phyloP scores from a whole-genome alignment of 306 rosid genomes.

The Ammopiptanthus mongolicus region DNA sequence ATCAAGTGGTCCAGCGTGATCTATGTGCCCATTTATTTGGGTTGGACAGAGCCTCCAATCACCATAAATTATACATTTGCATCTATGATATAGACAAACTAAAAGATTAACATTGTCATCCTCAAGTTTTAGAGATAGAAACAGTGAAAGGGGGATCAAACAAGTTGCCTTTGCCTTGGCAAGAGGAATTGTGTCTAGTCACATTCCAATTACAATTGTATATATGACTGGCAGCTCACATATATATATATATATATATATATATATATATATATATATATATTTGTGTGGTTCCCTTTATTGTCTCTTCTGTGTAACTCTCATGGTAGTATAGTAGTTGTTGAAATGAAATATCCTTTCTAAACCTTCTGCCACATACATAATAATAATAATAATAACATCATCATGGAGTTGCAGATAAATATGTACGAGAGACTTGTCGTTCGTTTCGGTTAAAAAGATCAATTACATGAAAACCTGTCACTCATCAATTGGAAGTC shows the following conservation, averaged over 20 bases:
- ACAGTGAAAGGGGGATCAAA: neutral
- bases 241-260: no score
- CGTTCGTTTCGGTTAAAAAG: neutral
- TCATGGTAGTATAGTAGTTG: neutral
- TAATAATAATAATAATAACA: neutral
- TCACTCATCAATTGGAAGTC: neutral
- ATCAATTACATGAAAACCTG: neutral
- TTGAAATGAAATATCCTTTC: neutral
- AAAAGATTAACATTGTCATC: conserved; percentile 31
- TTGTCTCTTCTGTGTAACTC: conserved; percentile 13
- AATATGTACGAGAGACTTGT: neutral
- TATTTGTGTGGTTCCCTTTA: neutral
- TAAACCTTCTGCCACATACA: neutral
- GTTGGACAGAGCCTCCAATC: conserved; percentile 30
- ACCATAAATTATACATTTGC: conserved; percentile 17
- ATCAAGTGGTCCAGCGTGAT: conserved; percentile 39
- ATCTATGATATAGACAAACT: conserved; percentile 19
- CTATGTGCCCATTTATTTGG: conserved; percentile 20
- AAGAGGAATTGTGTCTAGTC: conserved; percentile 30
- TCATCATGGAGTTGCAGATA: neutral
- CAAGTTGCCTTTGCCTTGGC: conserved; percentile 25
- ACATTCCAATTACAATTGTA: conserved; percentile 26
- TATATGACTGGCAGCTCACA: conserved; percentile 1
- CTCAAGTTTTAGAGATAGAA: conserved; percentile 17
- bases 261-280: no score